Conservation (phyloP, 345 rosid species). For the Syzygium grande region DNA sequence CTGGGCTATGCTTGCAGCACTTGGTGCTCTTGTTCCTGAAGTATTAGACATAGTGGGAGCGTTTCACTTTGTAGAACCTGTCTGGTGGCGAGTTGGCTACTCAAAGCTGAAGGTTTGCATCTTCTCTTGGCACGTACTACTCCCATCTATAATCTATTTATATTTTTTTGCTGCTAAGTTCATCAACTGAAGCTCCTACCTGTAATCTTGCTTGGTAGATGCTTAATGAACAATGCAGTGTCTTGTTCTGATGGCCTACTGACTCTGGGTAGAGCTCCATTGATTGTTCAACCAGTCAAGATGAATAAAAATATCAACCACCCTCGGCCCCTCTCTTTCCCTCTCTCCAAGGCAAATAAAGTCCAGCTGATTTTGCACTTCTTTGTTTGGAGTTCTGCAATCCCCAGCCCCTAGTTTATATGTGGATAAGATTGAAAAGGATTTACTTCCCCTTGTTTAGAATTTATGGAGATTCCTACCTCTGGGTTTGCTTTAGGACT, state of each 20-base stretch:
- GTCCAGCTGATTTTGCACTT: neutral
- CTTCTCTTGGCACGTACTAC: neutral
- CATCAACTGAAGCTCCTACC: neutral
- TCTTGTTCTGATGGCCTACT: neutral
- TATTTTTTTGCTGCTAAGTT: neutral
- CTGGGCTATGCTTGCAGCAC: conserved; percentile 97
- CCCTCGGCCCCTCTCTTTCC: neutral
- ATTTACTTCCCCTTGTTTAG: neutral
- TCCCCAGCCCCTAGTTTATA: too few relatives aligned
- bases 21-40: conserved; percentile 85
- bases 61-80: conserved; percentile 76
- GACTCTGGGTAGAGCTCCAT: neutral
- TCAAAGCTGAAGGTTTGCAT: conserved; percentile 70
- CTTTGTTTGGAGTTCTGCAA: neutral
- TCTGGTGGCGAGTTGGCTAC: conserved; percentile 96
- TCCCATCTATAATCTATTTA: neutral
- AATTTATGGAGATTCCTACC: neutral
- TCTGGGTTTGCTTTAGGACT: neutral
- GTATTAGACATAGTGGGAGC: conserved; percentile 58
- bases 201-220: neutral
- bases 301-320: neutral
- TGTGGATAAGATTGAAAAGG: neutral
- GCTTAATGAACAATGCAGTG: neutral
- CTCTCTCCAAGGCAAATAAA: neutral
- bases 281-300: neutral